Evolutionary conservation across 139 green algal genomes (phyloP).

Genomic region (Klebsormidium nitens): DNA sequence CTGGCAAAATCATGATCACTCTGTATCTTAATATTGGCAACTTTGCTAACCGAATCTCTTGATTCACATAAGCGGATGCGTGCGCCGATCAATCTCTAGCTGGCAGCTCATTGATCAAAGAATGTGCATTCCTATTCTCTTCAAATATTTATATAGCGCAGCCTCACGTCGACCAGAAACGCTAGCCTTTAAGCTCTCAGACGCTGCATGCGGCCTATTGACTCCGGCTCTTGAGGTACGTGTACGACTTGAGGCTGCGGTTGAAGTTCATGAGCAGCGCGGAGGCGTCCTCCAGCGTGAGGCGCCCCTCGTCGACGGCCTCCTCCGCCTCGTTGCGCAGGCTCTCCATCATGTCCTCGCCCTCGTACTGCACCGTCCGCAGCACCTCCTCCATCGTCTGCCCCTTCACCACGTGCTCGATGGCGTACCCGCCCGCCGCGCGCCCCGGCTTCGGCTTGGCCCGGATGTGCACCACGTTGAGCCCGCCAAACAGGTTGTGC

Average conservation of each 20-base stretch:
- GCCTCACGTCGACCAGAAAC: neutral
- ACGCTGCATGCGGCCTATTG: neutral
- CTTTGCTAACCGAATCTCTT: too few relatives aligned
- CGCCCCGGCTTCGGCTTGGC: neutral
- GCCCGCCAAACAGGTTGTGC: constrained; percentile 64
- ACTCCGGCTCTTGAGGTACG: constrained; percentile 13
- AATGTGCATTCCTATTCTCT: neutral
- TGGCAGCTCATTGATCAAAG: neutral
- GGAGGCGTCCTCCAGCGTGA: constrained; percentile 18
- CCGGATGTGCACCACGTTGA: constrained; percentile 46
- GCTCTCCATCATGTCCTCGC: constrained; percentile 28
- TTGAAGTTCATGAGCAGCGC: constrained; percentile 28
- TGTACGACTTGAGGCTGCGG: constrained; percentile 24
- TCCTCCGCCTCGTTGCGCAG: constrained; percentile 17
- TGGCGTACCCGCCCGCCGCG: constrained; percentile 13
- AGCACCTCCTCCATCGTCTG: constrained; percentile 34
- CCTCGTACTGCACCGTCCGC: constrained; percentile 22
- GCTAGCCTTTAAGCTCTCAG: neutral
- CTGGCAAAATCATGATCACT: too few relatives aligned
- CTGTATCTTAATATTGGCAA: too few relatives aligned
- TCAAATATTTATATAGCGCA: neutral
- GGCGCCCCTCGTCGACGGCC: constrained; percentile 7
- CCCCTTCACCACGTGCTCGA: constrained; percentile 27
- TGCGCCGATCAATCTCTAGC: neutral
- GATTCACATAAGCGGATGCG: neutral